Base-by-base conservation (phyloP, 768 basidiomycete species). In the Tylopilus sp. region DNA sequence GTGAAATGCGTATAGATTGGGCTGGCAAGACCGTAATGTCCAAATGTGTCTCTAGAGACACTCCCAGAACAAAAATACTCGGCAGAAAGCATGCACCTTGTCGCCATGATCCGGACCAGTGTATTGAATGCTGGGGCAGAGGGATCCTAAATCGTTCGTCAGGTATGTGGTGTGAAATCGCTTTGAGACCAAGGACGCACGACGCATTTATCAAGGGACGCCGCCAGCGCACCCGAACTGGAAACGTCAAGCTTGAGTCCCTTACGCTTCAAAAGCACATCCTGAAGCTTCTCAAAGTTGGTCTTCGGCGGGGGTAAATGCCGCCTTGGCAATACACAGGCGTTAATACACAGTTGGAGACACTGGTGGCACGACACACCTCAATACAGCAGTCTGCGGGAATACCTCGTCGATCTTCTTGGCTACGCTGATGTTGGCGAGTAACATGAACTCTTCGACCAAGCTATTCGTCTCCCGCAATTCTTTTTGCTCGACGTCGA, bases 1-100 rank as follows among this genome's bases (percentile, higher is more conserved):
- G 95, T 98, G 65, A 98, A 98, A 68, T 98, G 97, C 0, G 97
- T 99, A 67, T 98, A 99, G 50, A 99, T 99, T 0, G 89, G 80
- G 65, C 83, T 94, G 0, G 97, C 97, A n/a, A 99, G 80, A 36
- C 97, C 97, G 66, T 99, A 99, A 69, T 98, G 97, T 2, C 90
- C 88, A 65, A 98, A 99, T 1, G 92, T 86, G 56, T 97, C 94
- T 44, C 86, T 81, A 0, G 86, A 82, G 3, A 98, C 93, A 58
- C 92, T 94, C 9, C 97, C 95, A 0, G 95, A 90, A 66, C 90
- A 92, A 73, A 98, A 98, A 69, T 99, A 99, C 67, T 99, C 97
- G 18, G 97, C 97, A 0, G 95, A 86, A 22, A 98, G 77, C 97
- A 99, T 99, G 68, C 97, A 98, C 26, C 97, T 78, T 3, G 95